Base-by-base conservation (phyloP, 176 grass and related monocot genomes). In the Ensete ventricosum region DNA sequence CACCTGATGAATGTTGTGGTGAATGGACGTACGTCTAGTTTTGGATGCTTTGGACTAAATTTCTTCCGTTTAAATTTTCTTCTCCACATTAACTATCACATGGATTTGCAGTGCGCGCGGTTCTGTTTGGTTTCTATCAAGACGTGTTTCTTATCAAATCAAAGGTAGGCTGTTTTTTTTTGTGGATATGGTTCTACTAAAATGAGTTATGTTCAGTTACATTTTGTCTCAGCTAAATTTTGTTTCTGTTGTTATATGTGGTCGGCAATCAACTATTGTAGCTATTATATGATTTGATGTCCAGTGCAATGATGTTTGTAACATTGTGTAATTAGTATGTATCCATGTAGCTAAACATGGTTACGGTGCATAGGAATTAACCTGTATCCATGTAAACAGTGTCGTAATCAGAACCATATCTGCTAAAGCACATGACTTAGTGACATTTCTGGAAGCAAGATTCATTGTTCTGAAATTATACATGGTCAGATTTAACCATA, bases 1-100 rank as follows among this genome's bases (percentile, higher is more conserved):
- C 90, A 91, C 60, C 83, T 94, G 57, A 81, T 94, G 77, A 99
- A 99, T 94, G 91, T 93, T 76, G 50, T 91, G 54, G 83, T 93
- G 62, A 98, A 75, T 80, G 94, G 78, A 69, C 85, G 94, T 93
- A 93, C 16, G 60, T 24, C 58, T 25, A 72, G 14, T 60, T 62
- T 54, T 34, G 27, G 1, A 64, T 67, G n/a, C 25, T 78, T 76
- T n/a, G 73, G 66, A 55, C 3, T 71, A 54, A 53, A 54, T 55
- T 71, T 26, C 22, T 55, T 19, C 25, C 2, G 13, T 83, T 85
- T 25, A 22, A 24, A 34, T 53, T 63, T 24, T 14, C 3, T 34
- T 81, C 24, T 63, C 9, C 27, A 17, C 51, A 27, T 58, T 53
- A 64, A 80, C 34, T 72, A 49, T 70, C 25, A 14, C 54, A 58